Evolutionary conservation across 2,329 filamentous ascomycete genomes (phyloP), one percentile per base, ranked within the genome.

Genomic region (Myrmaecium sp.): DNA sequence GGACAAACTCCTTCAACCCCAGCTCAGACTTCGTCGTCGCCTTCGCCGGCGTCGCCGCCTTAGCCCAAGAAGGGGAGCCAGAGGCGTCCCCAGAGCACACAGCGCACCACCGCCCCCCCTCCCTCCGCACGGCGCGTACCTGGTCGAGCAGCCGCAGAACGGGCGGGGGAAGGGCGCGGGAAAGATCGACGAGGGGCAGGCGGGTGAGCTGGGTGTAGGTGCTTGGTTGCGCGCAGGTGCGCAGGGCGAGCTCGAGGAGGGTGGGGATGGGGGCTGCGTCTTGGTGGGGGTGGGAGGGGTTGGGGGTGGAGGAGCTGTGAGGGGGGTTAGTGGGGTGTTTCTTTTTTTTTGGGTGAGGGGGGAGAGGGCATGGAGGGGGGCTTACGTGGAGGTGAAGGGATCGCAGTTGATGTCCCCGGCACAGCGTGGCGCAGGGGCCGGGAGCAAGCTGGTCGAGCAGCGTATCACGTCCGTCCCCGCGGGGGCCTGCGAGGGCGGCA

Each of bases 391-490:
- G n/a, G n/a, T n/a, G n/a, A n/a, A n/a, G n/a, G n/a, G n/a, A n/a
- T n/a, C n/a, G n/a, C n/a, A n/a, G n/a, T n/a, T n/a, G n/a, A n/a
- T n/a, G n/a, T n/a, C n/a, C n/a, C n/a, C n/a, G n/a, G n/a, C n/a
- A n/a, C n/a, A n/a, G n/a, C n/a, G n/a, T n/a, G n/a, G n/a, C n/a
- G 26, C 33, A 4, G 16, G 21, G 6, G 11, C 4, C 12, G 16
- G 18, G 4, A 9, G 11, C 12, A 3, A 6, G 6, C 4, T 16
- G 11, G 10, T 17, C 4, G 4, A 14, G n/a, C 12, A 13, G 8
- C 52, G 53, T 6, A 66, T 51, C 32, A 57, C 55, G 7, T 44
- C 41, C 3, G 50, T 37, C 6, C 12, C 14, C 12, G 18, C 17
- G 9, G 14, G 5, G 14, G 15, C 23, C 12, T 24, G 23, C 5